Percentiles rank a stretch among this genome's conserved stretches.
Evolutionary conservation across 2,329 filamentous ascomycete species (phyloP).

Genomic region (Aspergillus sojae): DNA sequence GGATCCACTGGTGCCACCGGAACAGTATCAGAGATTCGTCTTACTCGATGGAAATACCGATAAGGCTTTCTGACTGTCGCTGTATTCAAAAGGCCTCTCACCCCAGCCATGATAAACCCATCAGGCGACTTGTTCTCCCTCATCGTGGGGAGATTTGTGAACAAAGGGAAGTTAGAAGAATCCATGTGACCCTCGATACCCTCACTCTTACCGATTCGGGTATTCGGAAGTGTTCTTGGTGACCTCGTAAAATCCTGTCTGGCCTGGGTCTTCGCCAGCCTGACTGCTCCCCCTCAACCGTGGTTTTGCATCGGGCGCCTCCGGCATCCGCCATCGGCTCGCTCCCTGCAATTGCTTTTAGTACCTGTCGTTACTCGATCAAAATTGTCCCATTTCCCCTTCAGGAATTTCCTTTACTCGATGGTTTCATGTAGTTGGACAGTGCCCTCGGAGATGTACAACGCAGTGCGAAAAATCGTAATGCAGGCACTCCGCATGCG

Average conservation of each 20-base stretch:
- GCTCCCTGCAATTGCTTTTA: constrained; percentile 9
- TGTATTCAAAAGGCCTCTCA: neutral
- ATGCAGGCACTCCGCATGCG: constrained; percentile 1
- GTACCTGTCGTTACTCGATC: constrained; percentile 30
- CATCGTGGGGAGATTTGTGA: neutral
- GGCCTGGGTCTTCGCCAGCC: neutral
- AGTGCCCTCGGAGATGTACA: neutral
- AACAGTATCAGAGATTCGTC: constrained; percentile 1
- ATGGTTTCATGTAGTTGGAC: constrained; percentile 8
- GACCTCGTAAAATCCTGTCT: constrained; percentile 3
- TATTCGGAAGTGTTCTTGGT: neutral
- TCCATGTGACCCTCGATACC: constrained; percentile 19
- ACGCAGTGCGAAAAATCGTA: neutral
- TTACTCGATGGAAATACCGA: constrained; percentile 15
- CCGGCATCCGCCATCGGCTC: constrained; percentile 27
- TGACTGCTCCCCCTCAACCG: constrained; percentile 13
- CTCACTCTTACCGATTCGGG: constrained; percentile 27
- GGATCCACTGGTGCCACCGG: constrained; percentile 19
- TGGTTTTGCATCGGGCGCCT: constrained; percentile 31
- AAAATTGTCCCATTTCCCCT: constrained; percentile 28
- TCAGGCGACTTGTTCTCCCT: neutral
- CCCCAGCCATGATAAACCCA: neutral
- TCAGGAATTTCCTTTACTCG: constrained; percentile 24
- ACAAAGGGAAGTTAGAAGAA: neutral
- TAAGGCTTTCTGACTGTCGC: neutral